Evolutionary conservation across 176 grass and related monocot genomes (phyloP).

Genomic region (Carex cristatella): DNA sequence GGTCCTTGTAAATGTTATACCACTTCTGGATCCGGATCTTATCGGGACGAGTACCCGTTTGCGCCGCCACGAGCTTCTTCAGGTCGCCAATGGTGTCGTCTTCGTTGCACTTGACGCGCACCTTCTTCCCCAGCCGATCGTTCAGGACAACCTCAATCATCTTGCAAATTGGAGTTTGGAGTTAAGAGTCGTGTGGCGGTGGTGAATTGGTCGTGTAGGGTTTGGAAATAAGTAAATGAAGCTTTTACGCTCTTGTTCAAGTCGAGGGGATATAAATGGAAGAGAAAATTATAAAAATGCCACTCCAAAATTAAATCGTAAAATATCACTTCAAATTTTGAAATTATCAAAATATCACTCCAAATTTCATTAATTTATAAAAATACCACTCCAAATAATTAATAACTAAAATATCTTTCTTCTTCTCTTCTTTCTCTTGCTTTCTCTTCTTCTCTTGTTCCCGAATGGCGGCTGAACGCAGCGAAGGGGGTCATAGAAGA

Average conservation of each 20-base stretch:
- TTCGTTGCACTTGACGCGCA: slow-evolving; percentile 99
- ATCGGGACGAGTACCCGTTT: slow-evolving; percentile 83
- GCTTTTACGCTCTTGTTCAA: no score
- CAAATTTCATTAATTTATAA: no score
- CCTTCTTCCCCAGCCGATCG: slow-evolving; percentile 98
- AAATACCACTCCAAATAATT: no score
- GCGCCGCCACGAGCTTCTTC: slow-evolving; percentile 98
- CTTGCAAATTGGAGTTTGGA: slow-evolving; percentile 3
- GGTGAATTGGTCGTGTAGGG: neutral
- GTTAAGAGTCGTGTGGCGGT: neutral
- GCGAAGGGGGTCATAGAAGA: no score
- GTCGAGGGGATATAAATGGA: neutral
- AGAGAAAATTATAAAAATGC: no score
- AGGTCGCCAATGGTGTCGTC: slow-evolving; percentile 99
- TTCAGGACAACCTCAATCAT: slow-evolving; percentile 99
- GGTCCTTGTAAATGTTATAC: slow-evolving; percentile 99
- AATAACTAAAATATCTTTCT: no score
- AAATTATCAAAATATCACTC: no score
- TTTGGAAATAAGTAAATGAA: neutral
- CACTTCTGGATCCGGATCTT: slow-evolving; percentile 99
- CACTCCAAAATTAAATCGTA: no score
- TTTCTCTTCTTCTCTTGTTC: no score
- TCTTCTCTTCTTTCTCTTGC: no score
- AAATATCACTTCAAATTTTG: no score
- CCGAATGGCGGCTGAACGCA: no score